Evolutionary conservation across 2,329 filamentous ascomycete genomes (phyloP), one percentile per base, ranked within the genome.

Genomic region (Diaporthe humulicola): DNA sequence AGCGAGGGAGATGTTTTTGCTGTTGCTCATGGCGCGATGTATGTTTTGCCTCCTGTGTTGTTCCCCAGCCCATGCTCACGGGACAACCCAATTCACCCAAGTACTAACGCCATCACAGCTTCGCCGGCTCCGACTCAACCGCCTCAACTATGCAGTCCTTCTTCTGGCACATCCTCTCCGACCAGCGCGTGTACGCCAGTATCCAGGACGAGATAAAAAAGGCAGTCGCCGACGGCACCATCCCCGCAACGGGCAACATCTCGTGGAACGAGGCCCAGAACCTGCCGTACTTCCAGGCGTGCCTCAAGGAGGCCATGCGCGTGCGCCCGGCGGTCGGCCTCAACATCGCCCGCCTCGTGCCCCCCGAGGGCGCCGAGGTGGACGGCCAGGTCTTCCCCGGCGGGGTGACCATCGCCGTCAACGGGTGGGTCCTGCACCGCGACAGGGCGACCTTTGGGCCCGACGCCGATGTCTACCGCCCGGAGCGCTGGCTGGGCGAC

Each of bases 61-160:
- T 28, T 45, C 17, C 45, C 38, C 40, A 45, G 4, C 45, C 12
- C 12, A 2, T 7, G 2, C 8, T 3, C 1, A 0, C 22, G 42
- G 2, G 57, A 33, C 30, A 12, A 8, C 3, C 25, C 9, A 3
- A 17, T 14, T 17, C 30, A 8, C 12, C 9, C 19, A 12, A 17
- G 22, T 75, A n/a, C 76, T 69, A 1, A 45, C 76, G 17, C 36
- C 14, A 19, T 15, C 45, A n/a, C 56, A 90, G 88, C 76, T 89
- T 91, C 78, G 89, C 90, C 22, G 90, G 90, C 36, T 90, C 90
- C 28, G 90, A 92, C 81, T 90, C 90, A 0, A 91, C 90, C 0
- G 90, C 90, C 15, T 89, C 88, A 10, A 89, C 88, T 0, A 90
- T 90, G 88, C 88, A 90, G 77, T 89, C 87, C 73, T 88, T 90